Evolutionary conservation across 768 basidiomycete genomes (phyloP), one percentile per base, ranked within the genome.

Genomic region (Psilocybe cubensis): DNA sequence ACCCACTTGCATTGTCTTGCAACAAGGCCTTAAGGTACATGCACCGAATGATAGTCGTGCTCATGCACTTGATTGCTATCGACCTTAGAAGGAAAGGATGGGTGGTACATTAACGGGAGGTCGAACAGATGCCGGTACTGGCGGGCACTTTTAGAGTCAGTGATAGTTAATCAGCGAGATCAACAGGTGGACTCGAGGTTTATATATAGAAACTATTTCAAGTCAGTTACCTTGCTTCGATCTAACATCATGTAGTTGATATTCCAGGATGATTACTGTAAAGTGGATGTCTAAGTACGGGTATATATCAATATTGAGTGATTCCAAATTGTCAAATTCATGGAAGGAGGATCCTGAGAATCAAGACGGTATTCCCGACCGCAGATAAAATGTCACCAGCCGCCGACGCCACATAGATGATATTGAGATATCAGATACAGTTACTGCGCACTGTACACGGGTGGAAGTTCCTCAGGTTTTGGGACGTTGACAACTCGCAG

Each of bases 401-500:
- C 12, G 31, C 12, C 31, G 12, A 14, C n/a, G 35, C 10, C 35
- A 38, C 31, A 33, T 6, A 12, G 12, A n/a, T 14, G 35, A 38
- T 17, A 38, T 4, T 20, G 25, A 25, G 28, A 33, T 9, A 27
- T 9, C 38, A 10, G 40, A 23, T 11, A 23, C 23, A 50, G 21
- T 21, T 6, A 50, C 29, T 18, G 38, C 3, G 31, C 52, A 11
- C 27, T 53, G 42, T 55, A 55, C 8, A 47, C 54, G 10, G 54
- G 54, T 1, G 54, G 54, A 33, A 55, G 28, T 23, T 55, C 54
- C 20, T 29, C 54, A 3, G 31, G 54, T 14, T 20, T 21, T 3
- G 44, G 25, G 27, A n/a, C 18, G 31, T 51, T 47, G 12, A 47
- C 44, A 4, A 46, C 54, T 21, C 54, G 43, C 33, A 55, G 23